Percentiles rank a stretch among this genome's conserved stretches.
Evolutionary conservation across 805 yeast genomes (phyloP).

Genomic region (Diddensiella caesifluorescens): DNA sequence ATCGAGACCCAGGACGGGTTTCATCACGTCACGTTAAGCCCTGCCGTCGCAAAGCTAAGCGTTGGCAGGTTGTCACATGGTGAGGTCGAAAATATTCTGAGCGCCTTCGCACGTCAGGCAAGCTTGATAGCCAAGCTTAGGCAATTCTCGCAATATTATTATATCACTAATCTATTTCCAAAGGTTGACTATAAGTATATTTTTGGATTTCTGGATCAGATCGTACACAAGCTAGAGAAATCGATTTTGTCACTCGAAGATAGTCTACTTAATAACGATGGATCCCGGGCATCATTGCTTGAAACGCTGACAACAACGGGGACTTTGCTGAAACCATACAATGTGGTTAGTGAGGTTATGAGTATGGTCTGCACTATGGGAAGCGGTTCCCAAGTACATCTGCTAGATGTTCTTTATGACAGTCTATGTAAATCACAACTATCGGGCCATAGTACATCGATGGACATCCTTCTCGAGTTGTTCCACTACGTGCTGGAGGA

Average conservation of each 20-base stretch:
- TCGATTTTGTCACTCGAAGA: conserved; percentile 9
- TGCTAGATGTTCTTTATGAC: conserved; percentile 10
- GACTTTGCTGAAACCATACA: conserved; percentile 7
- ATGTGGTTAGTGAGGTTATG: conserved; percentile 6
- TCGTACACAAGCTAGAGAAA: conserved; percentile 5
- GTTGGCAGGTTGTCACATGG: not conserved
- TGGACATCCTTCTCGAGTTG: not conserved
- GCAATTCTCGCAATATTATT: conserved; percentile 10
- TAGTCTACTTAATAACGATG: conserved; percentile 2
- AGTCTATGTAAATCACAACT: not conserved
- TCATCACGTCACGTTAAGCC: not conserved
- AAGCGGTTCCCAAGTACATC: conserved; percentile 2
- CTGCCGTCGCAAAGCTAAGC: not conserved
- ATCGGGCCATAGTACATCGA: not conserved
- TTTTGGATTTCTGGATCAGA: conserved; percentile 12
- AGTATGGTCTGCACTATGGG: conserved; percentile 1
- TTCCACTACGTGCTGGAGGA: conserved; percentile 6
- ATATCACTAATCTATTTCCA: conserved; percentile 10
- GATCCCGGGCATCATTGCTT: conserved; percentile 6
- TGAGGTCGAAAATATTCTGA: conserved; percentile 6
- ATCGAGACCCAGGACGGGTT: not conserved
- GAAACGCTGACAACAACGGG: not conserved
- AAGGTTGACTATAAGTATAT: conserved; percentile 11
- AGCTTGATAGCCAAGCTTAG: conserved; percentile 10
- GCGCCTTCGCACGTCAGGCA: conserved; percentile 6